phyloP scores from a whole-genome alignment of 1,284 basidiomycete genomes.

The Puccinia horiana region DNA sequence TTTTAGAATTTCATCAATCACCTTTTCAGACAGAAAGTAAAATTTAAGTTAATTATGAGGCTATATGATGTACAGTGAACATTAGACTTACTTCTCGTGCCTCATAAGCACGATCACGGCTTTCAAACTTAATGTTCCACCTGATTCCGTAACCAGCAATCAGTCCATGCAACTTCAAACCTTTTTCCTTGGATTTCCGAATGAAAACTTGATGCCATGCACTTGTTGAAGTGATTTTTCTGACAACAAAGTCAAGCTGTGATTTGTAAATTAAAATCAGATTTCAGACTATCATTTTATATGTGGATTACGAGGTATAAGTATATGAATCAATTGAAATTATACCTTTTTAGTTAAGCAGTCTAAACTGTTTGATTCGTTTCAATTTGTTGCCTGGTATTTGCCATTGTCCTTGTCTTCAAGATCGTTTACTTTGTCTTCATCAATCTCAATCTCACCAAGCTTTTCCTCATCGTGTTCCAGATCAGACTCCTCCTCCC shows the following conservation, averaged over 20 bases:
- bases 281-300: background rate
- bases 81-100: constrained; percentile 17
- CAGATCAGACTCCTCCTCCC: background rate
- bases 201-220: background rate
- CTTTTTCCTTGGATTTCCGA: background rate
- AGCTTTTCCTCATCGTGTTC: background rate
- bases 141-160: constrained; percentile 26
- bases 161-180: background rate
- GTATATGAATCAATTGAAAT: background rate
- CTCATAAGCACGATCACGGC: constrained; percentile 17
- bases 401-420: background rate
- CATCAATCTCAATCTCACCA: background rate
- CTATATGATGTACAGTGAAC: no score
- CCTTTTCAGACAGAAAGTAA: background rate
- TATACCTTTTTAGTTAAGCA: background rate
- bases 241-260: constrained; percentile 18
- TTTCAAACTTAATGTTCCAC: constrained; percentile 35
- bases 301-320: background rate
- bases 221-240: constrained; percentile 7
- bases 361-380: background rate
- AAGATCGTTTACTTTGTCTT: background rate
- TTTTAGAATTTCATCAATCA: background rate
- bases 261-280: background rate
- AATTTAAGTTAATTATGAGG: background rate
- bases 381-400: background rate